These are phyloP conservation scores for Fusarium secorum DNA, from an alignment of 2,329 filamentous ascomycete species.

Conservation along the genomic window DNA sequence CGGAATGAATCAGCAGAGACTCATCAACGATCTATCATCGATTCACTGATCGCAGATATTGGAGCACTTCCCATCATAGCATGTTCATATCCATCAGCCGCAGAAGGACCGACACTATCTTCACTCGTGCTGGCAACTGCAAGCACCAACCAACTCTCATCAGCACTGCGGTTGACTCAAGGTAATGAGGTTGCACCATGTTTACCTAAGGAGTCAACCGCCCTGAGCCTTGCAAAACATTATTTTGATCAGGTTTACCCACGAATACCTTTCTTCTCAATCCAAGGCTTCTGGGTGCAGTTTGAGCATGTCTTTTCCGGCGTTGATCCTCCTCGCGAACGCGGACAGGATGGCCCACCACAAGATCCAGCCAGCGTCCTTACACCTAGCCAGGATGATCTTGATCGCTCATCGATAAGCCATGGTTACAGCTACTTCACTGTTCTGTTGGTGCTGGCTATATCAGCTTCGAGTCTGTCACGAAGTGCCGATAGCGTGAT, in stretches of 20 bases:
- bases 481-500: slow-evolving; percentile 9
- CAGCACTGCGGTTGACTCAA: background rate
- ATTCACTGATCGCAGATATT: slow-evolving; percentile 4
- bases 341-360: background rate
- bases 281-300: slow-evolving; percentile 9
- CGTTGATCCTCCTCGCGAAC: background rate
- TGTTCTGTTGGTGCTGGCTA: background rate
- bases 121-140: slow-evolving; percentile 1
- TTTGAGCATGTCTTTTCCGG: slow-evolving; percentile 13
- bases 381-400: background rate
- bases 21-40: background rate
- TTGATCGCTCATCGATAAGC: background rate
- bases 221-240: background rate
- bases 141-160: slow-evolving; percentile 1
- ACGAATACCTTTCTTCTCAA: slow-evolving; percentile 11
- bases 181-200: background rate
- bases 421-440: slow-evolving; percentile 4
- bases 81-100: background rate
- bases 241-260: slow-evolving; percentile 4
- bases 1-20: background rate
- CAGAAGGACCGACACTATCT: background rate
- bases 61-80: slow-evolving; percentile 1
- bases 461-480: slow-evolving; percentile 7
- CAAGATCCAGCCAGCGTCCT: background rate
- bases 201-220: background rate